These are phyloP conservation scores for Aspergillus transmontanensis DNA, from an alignment of 2,329 filamentous ascomycete genomes.

Conservation along the genomic window DNA sequence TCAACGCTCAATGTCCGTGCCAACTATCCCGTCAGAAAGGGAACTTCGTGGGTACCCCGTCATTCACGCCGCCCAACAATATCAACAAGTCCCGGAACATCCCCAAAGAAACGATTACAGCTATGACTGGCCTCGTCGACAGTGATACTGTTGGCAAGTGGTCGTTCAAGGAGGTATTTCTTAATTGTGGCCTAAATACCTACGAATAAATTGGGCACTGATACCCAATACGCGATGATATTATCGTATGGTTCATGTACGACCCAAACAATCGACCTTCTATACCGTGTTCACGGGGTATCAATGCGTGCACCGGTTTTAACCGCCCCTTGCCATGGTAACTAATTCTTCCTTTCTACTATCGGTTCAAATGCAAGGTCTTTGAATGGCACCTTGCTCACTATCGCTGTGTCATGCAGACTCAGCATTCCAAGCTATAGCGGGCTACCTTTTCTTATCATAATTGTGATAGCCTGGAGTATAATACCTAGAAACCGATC, in stretches of 20 bases:
- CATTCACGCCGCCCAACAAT: conserved; percentile 15
- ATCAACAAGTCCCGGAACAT: conserved; percentile 16
- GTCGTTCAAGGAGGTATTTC: not conserved
- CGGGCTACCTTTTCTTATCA: not conserved
- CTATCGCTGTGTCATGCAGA: not conserved
- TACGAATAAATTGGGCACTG: no score
- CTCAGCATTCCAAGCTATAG: not conserved
- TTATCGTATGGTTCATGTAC: not conserved
- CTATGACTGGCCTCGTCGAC: conserved; percentile 23
- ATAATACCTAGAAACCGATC: not conserved
- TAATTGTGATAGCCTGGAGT: not conserved
- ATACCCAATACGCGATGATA: not conserved
- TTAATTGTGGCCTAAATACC: not conserved
- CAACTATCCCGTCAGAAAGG: conserved; percentile 16
- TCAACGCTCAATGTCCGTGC: conserved; percentile 26
- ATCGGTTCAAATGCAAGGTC: not conserved
- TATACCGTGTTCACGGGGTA: not conserved
- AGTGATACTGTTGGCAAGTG: conserved; percentile 10
- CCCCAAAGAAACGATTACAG: conserved; percentile 16
- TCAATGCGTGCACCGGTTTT: not conserved
- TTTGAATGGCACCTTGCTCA: not conserved
- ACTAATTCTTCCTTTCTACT: not conserved
- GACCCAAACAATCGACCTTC: not conserved
- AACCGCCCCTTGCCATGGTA: not conserved
- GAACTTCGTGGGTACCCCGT: conserved; percentile 19